phyloP scores from a whole-genome alignment of 2,329 filamentous ascomycete species.

The Lasiodiplodia theobromae region DNA sequence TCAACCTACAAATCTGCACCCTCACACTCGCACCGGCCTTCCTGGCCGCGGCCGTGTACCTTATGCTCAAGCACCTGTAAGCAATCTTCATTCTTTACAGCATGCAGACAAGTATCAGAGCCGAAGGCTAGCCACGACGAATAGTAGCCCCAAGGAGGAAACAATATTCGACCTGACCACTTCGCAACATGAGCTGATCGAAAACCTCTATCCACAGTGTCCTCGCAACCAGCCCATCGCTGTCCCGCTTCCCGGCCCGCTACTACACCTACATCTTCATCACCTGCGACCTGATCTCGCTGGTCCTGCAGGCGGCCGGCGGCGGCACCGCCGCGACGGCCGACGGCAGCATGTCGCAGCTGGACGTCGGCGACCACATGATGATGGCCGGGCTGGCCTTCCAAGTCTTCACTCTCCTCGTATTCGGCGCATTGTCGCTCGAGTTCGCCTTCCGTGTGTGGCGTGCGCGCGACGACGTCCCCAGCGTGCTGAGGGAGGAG shows the following conservation, averaged over 20 bases:
- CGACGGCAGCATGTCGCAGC: slow-evolving; percentile 48
- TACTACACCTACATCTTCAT: slow-evolving; percentile 68
- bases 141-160: too few relatives aligned
- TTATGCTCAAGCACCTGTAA: slow-evolving; percentile 39
- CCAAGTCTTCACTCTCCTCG: slow-evolving; percentile 61
- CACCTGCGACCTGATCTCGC: slow-evolving; percentile 62
- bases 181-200: too few relatives aligned
- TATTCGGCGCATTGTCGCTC: slow-evolving; percentile 53
- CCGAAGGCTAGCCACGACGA: too few relatives aligned
- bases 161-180: too few relatives aligned
- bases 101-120: too few relatives aligned
- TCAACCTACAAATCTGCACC: slow-evolving; percentile 12
- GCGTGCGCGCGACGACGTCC: neutral
- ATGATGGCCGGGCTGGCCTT: slow-evolving; percentile 66
- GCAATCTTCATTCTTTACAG: slow-evolving; percentile 37
- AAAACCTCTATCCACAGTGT: slow-evolving; percentile 48
- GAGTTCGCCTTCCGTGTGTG: slow-evolving; percentile 43
- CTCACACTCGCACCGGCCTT: slow-evolving; percentile 66
- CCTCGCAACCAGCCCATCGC: slow-evolving; percentile 56
- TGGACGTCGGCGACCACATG: slow-evolving; percentile 56
- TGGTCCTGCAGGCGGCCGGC: slow-evolving; percentile 64
- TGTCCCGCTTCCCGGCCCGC: slow-evolving; percentile 40
- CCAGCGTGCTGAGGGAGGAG: neutral
- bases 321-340: slow-evolving; percentile 65
- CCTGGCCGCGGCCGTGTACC: slow-evolving; percentile 61